Percentiles rank a stretch among this genome's conserved stretches.
These are phyloP conservation scores for Ganoderma sinense DNA, from an alignment of 1,284 basidiomycete genomes.

Conservation along the genomic window DNA sequence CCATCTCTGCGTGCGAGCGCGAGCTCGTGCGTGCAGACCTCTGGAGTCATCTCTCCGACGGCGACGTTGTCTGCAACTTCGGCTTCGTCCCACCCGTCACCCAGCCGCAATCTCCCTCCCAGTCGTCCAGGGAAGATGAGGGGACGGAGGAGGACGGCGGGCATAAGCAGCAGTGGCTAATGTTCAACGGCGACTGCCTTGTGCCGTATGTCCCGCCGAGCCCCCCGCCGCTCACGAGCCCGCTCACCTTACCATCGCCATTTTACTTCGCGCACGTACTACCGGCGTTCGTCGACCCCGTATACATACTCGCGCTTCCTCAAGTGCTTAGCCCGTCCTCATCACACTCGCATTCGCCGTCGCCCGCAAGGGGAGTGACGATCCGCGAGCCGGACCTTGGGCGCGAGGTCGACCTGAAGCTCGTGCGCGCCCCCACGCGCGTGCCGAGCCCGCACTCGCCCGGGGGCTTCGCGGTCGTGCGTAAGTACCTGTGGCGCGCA, in stretches of 20 bases:
- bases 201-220: constrained; percentile 62
- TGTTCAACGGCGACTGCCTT: constrained; percentile 69
- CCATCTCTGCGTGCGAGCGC: constrained; percentile 64
- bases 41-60: constrained; percentile 74
- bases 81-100: constrained; percentile 62
- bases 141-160: constrained; percentile 17
- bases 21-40: constrained; percentile 69
- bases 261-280: constrained; percentile 76
- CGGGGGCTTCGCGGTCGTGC: constrained; percentile 60
- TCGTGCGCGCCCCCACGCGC: constrained; percentile 50
- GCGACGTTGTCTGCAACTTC: constrained; percentile 80
- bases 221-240: constrained; percentile 58
- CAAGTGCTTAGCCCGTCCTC: constrained; percentile 38
- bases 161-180: constrained; percentile 58
- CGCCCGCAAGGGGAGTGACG: not conserved
- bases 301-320: constrained; percentile 53
- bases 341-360: not conserved
- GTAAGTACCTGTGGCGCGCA: constrained; percentile 69
- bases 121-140: constrained; percentile 30
- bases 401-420: constrained; percentile 39
- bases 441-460: constrained; percentile 67
- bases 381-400: not conserved
- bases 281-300: constrained; percentile 55
- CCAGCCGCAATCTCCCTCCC: constrained; percentile 8
- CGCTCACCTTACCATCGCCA: constrained; percentile 70